Conservation (phyloP, 2,329 filamentous ascomycete genomes). For the Exophiala bonariae region DNA sequence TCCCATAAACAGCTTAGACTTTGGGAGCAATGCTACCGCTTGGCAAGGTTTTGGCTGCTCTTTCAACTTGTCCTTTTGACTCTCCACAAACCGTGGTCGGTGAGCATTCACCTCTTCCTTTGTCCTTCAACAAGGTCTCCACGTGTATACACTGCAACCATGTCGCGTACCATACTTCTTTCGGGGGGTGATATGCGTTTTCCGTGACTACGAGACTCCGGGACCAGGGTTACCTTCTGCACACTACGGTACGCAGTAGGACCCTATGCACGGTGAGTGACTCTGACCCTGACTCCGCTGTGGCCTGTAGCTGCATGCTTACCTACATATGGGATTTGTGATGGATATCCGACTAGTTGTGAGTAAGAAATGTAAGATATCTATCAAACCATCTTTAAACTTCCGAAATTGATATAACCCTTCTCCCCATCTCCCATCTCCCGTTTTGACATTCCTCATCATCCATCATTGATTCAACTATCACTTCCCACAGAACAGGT, state of each 20-base stretch:
- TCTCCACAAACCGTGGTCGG: constrained; percentile 3
- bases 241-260: background rate
- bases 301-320: no score
- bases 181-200: constrained; percentile 7
- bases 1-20: background rate
- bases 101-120: constrained; percentile 1
- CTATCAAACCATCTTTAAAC: background rate
- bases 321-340: no score
- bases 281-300: background rate
- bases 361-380: no score
- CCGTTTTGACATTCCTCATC: background rate
- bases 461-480: constrained; percentile 4
- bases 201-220: constrained; percentile 2
- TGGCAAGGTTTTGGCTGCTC: no score
- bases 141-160: constrained; percentile 12
- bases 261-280: background rate
- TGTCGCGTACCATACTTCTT: constrained; percentile 1
- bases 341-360: no score
- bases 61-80: constrained; percentile 5
- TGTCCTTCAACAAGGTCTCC: background rate
- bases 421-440: background rate
- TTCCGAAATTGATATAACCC: no score
- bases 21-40: background rate
- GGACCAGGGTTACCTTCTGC: no score
- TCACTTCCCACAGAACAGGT: background rate